These are phyloP conservation scores for Plasmodium cynomolgi DNA, from an alignment of 169 alveolate species.

Conservation along the genomic window DNA sequence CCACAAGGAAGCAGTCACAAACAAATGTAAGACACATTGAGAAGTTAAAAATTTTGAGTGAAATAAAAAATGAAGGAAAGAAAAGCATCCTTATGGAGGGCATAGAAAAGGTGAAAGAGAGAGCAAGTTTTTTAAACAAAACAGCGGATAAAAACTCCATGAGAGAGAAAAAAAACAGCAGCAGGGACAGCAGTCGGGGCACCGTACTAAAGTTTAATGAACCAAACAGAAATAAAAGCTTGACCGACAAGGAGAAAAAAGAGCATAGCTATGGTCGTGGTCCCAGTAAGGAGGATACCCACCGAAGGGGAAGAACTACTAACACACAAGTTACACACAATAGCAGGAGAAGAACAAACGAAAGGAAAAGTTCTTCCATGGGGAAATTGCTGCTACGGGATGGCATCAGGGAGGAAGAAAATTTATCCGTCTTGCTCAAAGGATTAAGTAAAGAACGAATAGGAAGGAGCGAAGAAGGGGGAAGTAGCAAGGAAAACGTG, in stretches of 20 bases:
- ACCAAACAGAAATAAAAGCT: background rate
- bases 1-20: slow-evolving; percentile 3
- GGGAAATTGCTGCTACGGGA: background rate
- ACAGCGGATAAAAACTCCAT: background rate
- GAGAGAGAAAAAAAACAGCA: background rate
- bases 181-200: background rate
- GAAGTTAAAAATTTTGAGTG: background rate
- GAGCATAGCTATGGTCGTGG: background rate
- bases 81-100: background rate
- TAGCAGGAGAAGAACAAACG: background rate
- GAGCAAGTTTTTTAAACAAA: background rate
- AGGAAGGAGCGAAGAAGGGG: background rate
- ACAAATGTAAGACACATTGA: slow-evolving; percentile 25
- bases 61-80: background rate
- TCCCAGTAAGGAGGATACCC: background rate
- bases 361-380: background rate
- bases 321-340: background rate
- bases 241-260: background rate
- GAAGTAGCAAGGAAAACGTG: background rate
- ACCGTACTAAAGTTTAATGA: background rate
- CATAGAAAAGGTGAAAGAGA: background rate
- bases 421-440: background rate
- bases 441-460: background rate
- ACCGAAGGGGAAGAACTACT: background rate
- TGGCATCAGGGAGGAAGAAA: background rate